Conservation (phyloP, 2,329 filamentous ascomycete species). For the Aquanectria penicillioides region DNA sequence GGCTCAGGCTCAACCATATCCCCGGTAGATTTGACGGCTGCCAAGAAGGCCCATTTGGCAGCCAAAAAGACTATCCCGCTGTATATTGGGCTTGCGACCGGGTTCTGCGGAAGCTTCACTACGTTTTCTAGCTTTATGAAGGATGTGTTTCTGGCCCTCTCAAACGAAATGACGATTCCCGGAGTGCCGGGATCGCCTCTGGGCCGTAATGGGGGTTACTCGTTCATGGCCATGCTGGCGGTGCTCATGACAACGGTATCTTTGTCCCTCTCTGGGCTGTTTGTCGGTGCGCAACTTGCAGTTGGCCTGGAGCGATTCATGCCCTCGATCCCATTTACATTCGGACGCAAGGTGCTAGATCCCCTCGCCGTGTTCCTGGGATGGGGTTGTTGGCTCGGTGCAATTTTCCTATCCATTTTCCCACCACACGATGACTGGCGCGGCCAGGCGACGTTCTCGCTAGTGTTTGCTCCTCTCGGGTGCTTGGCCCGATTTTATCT, state of each 20-base stretch:
- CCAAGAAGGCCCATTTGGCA: conserved; percentile 67
- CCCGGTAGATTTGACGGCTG: conserved; percentile 52
- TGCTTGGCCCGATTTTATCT: conserved; percentile 80
- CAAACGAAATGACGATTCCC: conserved; percentile 71
- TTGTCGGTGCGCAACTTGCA: conserved; percentile 80
- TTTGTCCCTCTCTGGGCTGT: conserved; percentile 75
- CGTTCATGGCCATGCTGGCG: conserved; percentile 82
- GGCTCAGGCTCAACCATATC: conserved; percentile 32
- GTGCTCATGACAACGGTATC: conserved; percentile 78
- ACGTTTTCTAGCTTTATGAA: conserved; percentile 89
- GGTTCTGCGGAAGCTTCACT: conserved; percentile 90
- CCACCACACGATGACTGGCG: conserved; percentile 82
- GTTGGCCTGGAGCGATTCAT: conserved; percentile 65
- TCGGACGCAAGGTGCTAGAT: conserved; percentile 72
- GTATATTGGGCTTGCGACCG: conserved; percentile 86
- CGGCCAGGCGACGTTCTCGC: conserved; percentile 76
- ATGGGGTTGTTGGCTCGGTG: conserved; percentile 81
- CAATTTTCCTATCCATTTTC: conserved; percentile 75
- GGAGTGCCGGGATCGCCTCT: conserved; percentile 50
- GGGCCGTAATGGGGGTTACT: conserved; percentile 76
- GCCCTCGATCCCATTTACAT: conserved; percentile 67
- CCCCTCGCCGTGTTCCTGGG: conserved; percentile 71
- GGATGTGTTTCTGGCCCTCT: conserved; percentile 81
- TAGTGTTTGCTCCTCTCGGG: conserved; percentile 85
- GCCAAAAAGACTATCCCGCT: conserved; percentile 88